Percentiles rank a stretch among this genome's conserved stretches.
Conservation (phyloP, 805 yeast species). For the Blastobotrys parvus region DNA sequence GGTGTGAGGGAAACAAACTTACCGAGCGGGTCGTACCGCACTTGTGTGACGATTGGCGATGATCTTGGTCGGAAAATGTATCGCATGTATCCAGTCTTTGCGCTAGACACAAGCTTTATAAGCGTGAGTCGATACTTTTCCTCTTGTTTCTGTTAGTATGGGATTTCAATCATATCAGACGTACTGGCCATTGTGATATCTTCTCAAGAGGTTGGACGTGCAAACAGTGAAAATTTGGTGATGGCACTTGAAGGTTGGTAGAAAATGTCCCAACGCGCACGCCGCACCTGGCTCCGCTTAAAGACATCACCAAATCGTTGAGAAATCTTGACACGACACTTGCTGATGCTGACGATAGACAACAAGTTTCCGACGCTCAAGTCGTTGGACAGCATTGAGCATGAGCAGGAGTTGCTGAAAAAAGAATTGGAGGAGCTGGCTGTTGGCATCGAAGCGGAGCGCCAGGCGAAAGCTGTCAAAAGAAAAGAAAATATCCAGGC, state of each 20-base stretch:
- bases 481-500: no score
- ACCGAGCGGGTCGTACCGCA: slow-evolving; percentile 82
- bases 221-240: not conserved
- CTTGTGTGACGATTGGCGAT: slow-evolving; percentile 68
- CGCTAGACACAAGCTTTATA: slow-evolving; percentile 79
- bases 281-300: no score
- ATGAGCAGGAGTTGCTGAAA: no score
- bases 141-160: slow-evolving; percentile 26
- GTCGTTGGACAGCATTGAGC: no score
- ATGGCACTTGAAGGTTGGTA: slow-evolving; percentile 23
- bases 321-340: no score
- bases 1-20: no score
- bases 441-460: no score
- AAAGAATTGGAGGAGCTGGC: no score
- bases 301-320: no score
- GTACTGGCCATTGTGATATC: slow-evolving; percentile 9
- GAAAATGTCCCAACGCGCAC: not conserved
- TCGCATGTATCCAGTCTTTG: slow-evolving; percentile 81
- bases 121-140: slow-evolving; percentile 73
- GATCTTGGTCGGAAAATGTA: slow-evolving; percentile 76
- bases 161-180: slow-evolving; percentile 1
- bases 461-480: no score
- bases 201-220: not conserved
- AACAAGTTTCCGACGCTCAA: no score
- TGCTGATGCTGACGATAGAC: no score